Evolutionary conservation across 805 yeast genomes (phyloP), one percentile per base, ranked within the genome.

Genomic region (Kluyveromyces aestuarii): DNA sequence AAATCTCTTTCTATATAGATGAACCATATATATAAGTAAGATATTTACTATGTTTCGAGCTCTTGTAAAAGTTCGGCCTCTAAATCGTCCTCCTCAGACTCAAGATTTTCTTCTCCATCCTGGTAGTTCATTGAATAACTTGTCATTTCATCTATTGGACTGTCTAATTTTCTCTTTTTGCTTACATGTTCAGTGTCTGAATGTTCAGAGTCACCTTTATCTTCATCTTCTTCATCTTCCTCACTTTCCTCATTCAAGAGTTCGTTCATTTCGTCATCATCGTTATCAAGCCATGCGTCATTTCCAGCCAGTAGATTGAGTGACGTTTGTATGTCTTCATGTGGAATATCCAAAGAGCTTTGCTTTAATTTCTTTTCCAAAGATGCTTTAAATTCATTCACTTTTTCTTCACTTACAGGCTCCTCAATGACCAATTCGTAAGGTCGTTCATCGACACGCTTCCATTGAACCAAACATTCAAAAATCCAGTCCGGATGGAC

Each of bases 401-500:
- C 53, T 40, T 67, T 84, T 44, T 68, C 72, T 2, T 71, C 70
- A 17, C 74, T 62, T 37, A 70, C 72, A 1, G 74, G 75, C 18
- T 74, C 72, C 6, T 72, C 73, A n/a, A 78, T 75, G 6, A 73
- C 67, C 17, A 89, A 70, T 39, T 72, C 62, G 60, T 72, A 90
- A 3, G 76, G 79, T 2, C 62, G 70, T 53, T 84, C 93, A 16
- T 81, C 80, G 0, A 81, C 82, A 42, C 75, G 76, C 48, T 72
- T 71, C 98, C 98, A 91, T 25, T 75, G 68, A 8, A 89, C 81
- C 55, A 91, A 72, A 64, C 96, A 86, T 37, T 84, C 81, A 68
- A 90, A 90, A 2, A 91, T 67, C 99, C 99, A 91, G 58, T 87
- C 93, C 2, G 95, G 90, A 58, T 82, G 83, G 17, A 91, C 96